These are phyloP conservation scores for Xylaria telfairii DNA, from an alignment of 495 filamentous ascomycete genomes.

Conservation along the genomic window DNA sequence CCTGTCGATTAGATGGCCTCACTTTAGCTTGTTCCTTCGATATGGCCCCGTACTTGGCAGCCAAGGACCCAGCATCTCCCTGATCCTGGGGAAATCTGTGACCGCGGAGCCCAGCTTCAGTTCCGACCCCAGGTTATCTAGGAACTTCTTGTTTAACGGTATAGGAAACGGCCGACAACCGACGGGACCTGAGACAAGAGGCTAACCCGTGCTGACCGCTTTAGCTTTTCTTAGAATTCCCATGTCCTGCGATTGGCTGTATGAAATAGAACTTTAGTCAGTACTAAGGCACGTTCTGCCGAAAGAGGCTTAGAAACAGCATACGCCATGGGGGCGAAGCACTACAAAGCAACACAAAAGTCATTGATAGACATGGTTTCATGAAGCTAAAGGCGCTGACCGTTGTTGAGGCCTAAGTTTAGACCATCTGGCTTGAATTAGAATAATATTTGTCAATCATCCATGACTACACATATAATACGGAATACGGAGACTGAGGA, in stretches of 20 bases:
- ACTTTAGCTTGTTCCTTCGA: not conserved
- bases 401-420: not conserved
- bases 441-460: not conserved
- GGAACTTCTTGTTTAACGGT: constrained; percentile 1
- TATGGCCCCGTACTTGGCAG: constrained; percentile 5
- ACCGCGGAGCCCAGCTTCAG: constrained; percentile 5
- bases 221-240: not conserved
- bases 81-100: constrained; percentile 6
- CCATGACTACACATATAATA: not conserved
- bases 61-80: not conserved
- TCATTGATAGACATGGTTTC: constrained; percentile 6
- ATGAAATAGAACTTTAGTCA: not conserved
- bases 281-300: not conserved
- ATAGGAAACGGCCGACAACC: not conserved
- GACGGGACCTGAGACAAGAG: not conserved
- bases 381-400: not conserved
- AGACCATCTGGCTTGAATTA: not conserved
- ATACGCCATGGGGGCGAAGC: not conserved
- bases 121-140: constrained; percentile 5
- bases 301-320: constrained; percentile 3
- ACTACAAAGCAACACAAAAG: not conserved
- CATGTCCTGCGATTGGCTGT: not conserved
- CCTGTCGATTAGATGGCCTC: not conserved
- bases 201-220: not conserved
- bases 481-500: not conserved